Percentiles rank a stretch among this genome's conserved stretches.
phyloP scores from a whole-genome alignment of 2,329 filamentous ascomycete species.

The Cylindrodendrum hubeiense region DNA sequence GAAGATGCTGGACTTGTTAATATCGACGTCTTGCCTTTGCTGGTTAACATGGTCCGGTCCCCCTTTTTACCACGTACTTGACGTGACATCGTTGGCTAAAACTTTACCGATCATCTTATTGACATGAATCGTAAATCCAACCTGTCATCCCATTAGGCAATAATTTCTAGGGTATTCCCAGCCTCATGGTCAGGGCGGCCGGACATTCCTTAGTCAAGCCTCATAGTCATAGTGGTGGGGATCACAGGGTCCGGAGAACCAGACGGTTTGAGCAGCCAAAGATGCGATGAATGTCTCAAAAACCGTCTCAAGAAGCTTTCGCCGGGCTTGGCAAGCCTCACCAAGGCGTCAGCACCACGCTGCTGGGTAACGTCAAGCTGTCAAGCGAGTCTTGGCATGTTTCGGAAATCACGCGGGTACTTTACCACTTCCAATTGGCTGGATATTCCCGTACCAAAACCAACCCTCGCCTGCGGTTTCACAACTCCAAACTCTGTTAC shows the following conservation, averaged over 20 bases:
- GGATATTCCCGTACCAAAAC: not conserved
- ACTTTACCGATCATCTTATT: too few species aligned
- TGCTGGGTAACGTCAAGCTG: not conserved
- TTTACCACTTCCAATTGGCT: not conserved
- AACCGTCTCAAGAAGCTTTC: not conserved
- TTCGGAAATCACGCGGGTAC: not conserved
- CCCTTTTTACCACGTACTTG: too few species aligned
- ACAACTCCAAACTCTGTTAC: not conserved
- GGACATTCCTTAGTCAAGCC: not conserved
- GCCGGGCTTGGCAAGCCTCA: conserved; percentile 7
- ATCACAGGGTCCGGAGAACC: not conserved
- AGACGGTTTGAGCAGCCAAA: not conserved
- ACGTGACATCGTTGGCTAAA: too few species aligned
- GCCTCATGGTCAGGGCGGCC: too few species aligned
- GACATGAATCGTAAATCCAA: too few species aligned
- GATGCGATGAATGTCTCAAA: not conserved
- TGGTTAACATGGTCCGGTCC: too few species aligned
- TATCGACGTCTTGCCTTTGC: too few species aligned
- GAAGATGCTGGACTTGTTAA: too few species aligned
- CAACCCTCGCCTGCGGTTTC: not conserved
- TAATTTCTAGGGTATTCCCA: too few species aligned
- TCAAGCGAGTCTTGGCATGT: not conserved
- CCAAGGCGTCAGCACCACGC: not conserved
- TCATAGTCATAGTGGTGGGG: not conserved
- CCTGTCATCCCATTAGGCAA: too few species aligned